Evolutionary conservation across 2,329 filamentous ascomycete genomes (phyloP).

Genomic region (Xylariaceae sp.): DNA sequence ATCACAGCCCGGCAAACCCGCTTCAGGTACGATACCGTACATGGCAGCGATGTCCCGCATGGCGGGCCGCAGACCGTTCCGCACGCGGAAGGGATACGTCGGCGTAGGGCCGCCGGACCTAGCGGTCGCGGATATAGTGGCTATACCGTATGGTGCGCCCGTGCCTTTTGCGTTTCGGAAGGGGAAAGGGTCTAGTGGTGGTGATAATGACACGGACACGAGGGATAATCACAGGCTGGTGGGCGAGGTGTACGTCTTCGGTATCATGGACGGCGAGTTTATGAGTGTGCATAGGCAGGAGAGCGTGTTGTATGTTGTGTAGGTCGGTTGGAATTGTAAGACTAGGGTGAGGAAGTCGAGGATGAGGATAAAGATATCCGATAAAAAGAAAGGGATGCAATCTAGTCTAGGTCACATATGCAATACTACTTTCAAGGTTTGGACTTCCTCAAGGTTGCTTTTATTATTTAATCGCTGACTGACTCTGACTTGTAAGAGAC

Average conservation of each 20-base stretch:
- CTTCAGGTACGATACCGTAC: too few relatives aligned
- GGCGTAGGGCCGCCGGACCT: slow-evolving; percentile 17
- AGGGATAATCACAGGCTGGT: slow-evolving; percentile 7
- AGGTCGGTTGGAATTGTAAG: background rate
- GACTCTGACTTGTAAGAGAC: too few relatives aligned
- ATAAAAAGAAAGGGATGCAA: too few relatives aligned
- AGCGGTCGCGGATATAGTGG: slow-evolving; percentile 8
- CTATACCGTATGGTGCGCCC: slow-evolving; percentile 19
- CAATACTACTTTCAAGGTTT: too few relatives aligned
- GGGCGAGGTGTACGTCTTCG: slow-evolving; percentile 18
- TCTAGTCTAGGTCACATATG: too few relatives aligned
- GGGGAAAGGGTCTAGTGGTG: background rate
- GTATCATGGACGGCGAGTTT: slow-evolving; percentile 23
- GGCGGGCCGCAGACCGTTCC: slow-evolving; percentile 15
- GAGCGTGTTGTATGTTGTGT: slow-evolving; percentile 14
- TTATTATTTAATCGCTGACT: too few relatives aligned
- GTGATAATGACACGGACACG: too few relatives aligned
- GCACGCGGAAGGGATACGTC: slow-evolving; percentile 15
- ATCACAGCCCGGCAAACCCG: too few relatives aligned
- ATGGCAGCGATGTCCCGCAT: slow-evolving; percentile 11
- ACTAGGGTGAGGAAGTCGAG: too few relatives aligned
- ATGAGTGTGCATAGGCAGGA: slow-evolving; percentile 22
- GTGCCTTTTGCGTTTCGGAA: slow-evolving; percentile 16
- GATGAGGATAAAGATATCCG: too few relatives aligned
- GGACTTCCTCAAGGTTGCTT: too few relatives aligned